These are phyloP conservation scores for Pinus albicaulis DNA, from an alignment of 75 land plant species.

Conservation along the genomic window DNA sequence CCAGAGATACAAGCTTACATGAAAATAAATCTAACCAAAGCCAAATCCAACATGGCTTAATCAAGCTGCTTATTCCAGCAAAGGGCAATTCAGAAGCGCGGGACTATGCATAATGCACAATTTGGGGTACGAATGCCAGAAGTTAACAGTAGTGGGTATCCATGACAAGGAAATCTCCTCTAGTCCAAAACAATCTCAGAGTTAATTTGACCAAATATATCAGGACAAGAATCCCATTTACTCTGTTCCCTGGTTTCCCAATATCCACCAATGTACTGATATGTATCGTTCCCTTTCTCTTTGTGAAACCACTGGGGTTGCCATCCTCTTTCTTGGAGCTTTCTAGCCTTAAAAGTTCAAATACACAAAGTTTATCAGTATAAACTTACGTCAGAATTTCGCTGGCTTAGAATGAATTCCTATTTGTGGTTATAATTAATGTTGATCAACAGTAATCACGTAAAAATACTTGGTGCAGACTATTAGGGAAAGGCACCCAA, in stretches of 20 bases:
- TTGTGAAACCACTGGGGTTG: conserved; percentile 93
- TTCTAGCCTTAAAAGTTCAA: conserved; percentile 68
- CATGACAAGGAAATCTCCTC: too few species aligned
- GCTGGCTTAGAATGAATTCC: not conserved
- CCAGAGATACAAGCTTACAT: too few species aligned
- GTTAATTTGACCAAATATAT: conserved; percentile 77
- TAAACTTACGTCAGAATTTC: not conserved
- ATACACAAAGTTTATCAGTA: not conserved
- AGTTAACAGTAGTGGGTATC: too few species aligned
- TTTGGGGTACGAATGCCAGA: too few species aligned
- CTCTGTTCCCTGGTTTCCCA: conserved; percentile 83
- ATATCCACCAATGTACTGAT: conserved; percentile 80
- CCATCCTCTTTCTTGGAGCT: conserved; percentile 96
- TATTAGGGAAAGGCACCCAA: not conserved
- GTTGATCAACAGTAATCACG: not conserved
- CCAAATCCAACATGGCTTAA: too few species aligned
- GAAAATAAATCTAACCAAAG: too few species aligned
- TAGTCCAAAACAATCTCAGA: not conserved
- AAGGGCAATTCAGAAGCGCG: too few species aligned
- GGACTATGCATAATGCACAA: too few species aligned
- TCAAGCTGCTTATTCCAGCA: too few species aligned
- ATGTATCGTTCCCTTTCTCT: conserved; percentile 67
- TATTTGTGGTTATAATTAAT: not conserved
- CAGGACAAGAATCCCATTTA: conserved; percentile 74
- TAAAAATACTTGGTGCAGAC: not conserved